These are phyloP conservation scores for Phytophthora tentaculata DNA, from an alignment of 352 stramenopile species.

Conservation along the genomic window DNA sequence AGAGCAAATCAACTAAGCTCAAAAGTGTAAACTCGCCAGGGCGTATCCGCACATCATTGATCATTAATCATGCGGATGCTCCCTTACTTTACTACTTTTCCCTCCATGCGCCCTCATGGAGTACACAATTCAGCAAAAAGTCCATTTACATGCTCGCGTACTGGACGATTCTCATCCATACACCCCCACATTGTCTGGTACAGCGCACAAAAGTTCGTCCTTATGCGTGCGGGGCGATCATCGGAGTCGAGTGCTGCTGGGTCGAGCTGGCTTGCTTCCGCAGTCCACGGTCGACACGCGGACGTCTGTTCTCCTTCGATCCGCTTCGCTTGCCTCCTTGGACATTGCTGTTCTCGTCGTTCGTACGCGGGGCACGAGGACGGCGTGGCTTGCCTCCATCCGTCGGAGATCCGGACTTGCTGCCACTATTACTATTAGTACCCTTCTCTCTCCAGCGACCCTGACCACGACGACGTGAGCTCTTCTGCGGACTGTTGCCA, in stretches of 20 bases:
- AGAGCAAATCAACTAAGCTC: no score
- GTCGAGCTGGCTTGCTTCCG: constrained; percentile 42
- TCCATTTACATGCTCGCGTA: constrained; percentile 6
- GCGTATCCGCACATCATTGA: no score
- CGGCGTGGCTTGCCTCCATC: constrained; percentile 42
- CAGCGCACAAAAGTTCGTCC: no score
- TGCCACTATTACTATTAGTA: constrained; percentile 44
- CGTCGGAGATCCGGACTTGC: constrained; percentile 34
- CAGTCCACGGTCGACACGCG: constrained; percentile 43
- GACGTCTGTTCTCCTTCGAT: constrained; percentile 48
- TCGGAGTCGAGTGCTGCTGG: constrained; percentile 30
- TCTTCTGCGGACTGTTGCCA: constrained; percentile 37
- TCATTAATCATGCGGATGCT: background rate
- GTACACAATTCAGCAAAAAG: constrained; percentile 13
- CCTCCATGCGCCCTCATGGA: constrained; percentile 13
- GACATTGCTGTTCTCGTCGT: constrained; percentile 31
- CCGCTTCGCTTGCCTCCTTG: constrained; percentile 30
- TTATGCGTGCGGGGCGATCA: constrained; percentile 47
- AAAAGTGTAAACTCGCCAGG: no score
- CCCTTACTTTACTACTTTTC: constrained; percentile 18
- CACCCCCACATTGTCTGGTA: no score
- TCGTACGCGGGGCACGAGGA: constrained; percentile 35
- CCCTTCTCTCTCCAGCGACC: constrained; percentile 44
- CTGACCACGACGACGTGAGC: constrained; percentile 46
- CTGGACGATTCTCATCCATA: constrained; percentile 10